Evolutionary conservation across 176 grass and related monocot genomes (phyloP), one percentile per base, ranked within the genome.

Genomic region (Alopecurus myosuroides): DNA sequence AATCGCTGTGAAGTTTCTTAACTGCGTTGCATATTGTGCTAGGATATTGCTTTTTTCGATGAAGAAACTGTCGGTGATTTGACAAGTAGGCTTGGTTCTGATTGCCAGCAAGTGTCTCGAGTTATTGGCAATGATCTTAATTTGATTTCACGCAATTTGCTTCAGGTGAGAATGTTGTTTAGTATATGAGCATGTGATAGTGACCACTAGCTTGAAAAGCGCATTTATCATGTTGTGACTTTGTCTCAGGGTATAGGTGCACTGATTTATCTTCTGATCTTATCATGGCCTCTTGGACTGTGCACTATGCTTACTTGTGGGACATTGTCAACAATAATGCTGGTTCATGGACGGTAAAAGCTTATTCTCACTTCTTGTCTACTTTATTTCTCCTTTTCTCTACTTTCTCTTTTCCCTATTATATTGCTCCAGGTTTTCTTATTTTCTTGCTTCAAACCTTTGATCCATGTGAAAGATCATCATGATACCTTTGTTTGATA

Each of bases 101-200:
- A 98, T 88, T 98, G 97, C 82, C 97, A 98, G 76, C 97, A 98
- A 96, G 93, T 96, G 46, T 98, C 93, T 81, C 89, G 97, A 66
- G 97, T 96, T 88, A 95, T 98, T 85, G 97, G 97, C 81, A 95
- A 89, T 61, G 97, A 98, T 71, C 91, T 98, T 82, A 98, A 98
- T 93, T 57, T 96, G 40, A 98, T 98, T 71, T 90, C 89, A 74
- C 97, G 93, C 70, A 98, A 98, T 94, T 69, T 94, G 79, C 93
- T 98, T 89, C 91, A 98, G 91, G 93, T 98, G 81, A 76, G 51
- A 77, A 82, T 46, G 55, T 58, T 63, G 6, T 81, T 51, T 46
- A 45, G 77, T 61, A n/a, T 74, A 87, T 36, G 82, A 37, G 4
- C 50, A 49, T 69, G 58, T 17, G 49, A 80, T 34, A 67, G 13